Evolutionary conservation across 768 basidiomycete species (phyloP), one percentile per base, ranked within the genome.

Genomic region (Mycena kentingensis): DNA sequence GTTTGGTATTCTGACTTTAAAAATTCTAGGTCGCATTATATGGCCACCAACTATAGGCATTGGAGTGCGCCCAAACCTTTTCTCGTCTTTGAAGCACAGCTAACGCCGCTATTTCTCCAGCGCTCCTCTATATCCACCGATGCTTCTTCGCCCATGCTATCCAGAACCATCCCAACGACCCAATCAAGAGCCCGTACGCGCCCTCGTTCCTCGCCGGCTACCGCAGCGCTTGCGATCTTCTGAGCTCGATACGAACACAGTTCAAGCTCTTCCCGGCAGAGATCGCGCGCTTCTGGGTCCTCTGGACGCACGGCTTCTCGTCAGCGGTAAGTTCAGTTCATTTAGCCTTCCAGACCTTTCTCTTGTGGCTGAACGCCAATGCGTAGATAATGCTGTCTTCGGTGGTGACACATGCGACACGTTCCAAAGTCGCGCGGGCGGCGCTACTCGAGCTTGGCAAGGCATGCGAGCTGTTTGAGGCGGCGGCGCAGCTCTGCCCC

Each of bases 81-180:
- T 58, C 6, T 58, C 34, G 34, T 48, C n/a, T 22, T 24, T 26
- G n/a, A 26, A 43, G 15, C 25, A 27, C 28, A 37, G 21, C 31
- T 51, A 28, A 19, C 38, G 26, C 32, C 22, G 44, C 21, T 2
- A 24, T n/a, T n/a, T n/a, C n/a, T n/a, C n/a, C 51, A 88, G 87
- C 84, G n/a, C 72, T 88, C 27, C 69, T 88, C 8, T 87, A 87
- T 63, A 78, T 88, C 44, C 87, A 88, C 64, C 84, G 88, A 15
- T 83, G 84, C 59, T 89, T 86, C 73, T 88, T 90, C 58, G 84
- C 87, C 3, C 83, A 87, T 62, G 88, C 87, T 3, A 76, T 90
- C 29, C 74, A 77, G 21, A 85, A 79, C 45, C 78, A 79, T 52
- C 81, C 88, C 4, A 67, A 69, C 5, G 82, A 89, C 65, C 88